These are phyloP conservation scores for Annulohypoxylon stygium DNA, from an alignment of 495 filamentous ascomycete genomes.

Conservation along the genomic window DNA sequence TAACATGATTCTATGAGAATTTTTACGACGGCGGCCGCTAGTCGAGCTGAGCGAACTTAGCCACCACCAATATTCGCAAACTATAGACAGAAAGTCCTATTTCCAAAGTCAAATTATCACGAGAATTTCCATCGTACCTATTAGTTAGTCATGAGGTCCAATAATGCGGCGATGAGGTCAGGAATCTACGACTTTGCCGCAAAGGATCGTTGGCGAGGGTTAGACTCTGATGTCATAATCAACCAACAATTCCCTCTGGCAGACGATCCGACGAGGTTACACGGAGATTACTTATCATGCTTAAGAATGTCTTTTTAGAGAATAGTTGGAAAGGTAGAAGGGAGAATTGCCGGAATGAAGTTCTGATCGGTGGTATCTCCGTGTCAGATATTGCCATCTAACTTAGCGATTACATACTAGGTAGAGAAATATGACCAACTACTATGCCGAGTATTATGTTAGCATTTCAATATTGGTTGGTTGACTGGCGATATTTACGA, in stretches of 20 bases:
- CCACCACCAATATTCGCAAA: neutral
- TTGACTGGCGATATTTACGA: conserved; percentile 25
- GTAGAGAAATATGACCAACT: neutral
- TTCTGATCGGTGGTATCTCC: neutral
- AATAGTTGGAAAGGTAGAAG: neutral
- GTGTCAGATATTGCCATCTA: neutral
- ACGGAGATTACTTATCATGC: conserved; percentile 4
- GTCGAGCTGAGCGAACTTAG: neutral
- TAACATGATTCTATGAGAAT: neutral
- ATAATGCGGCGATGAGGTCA: conserved; percentile 19
- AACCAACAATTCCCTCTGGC: neutral
- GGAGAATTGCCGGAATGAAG: neutral
- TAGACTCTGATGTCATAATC: conserved; percentile 23
- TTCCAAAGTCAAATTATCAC: neutral
- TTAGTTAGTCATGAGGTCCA: conserved; percentile 18
- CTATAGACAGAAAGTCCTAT: conserved; percentile 11
- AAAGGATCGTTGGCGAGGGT: conserved; percentile 25
- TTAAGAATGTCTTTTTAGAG: neutral
- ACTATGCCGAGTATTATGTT: conserved; percentile 18
- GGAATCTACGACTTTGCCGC: conserved; percentile 35
- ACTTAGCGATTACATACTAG: neutral
- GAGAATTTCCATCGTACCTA: neutral
- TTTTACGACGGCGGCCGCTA: neutral
- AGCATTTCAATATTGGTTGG: conserved; percentile 15
- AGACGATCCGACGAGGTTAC: neutral